phyloP scores from a whole-genome alignment of 257 asterid species.

The Jaltomata sinuosa region DNA sequence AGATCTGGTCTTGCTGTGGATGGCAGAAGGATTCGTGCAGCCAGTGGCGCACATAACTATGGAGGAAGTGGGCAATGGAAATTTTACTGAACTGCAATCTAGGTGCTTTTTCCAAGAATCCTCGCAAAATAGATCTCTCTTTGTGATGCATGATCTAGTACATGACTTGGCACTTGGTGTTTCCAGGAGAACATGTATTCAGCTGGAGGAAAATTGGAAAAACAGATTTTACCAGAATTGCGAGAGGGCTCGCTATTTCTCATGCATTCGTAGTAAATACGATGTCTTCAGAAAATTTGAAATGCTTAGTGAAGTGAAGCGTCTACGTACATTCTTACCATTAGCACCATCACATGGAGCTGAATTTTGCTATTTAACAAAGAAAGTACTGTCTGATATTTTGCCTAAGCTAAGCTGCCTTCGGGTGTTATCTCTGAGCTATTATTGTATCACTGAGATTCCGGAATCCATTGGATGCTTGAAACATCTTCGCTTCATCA shows the following conservation, averaged over 20 bases:
- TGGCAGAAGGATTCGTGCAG: conserved; percentile 49
- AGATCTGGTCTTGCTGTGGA: conserved; percentile 34
- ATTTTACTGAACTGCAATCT: conserved; percentile 31
- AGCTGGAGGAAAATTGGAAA: conserved; percentile 28
- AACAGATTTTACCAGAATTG: conserved; percentile 4
- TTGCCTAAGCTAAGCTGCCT: conserved; percentile 32
- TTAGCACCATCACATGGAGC: conserved; percentile 23
- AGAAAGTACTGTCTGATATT: conserved; percentile 26
- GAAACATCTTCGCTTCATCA: conserved; percentile 30
- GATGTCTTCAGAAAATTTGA: conserved; percentile 44
- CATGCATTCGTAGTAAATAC: conserved; percentile 37
- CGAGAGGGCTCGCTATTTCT: conserved; percentile 30
- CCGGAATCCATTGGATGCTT: conserved; percentile 34
- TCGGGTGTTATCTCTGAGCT: conserved; percentile 28
- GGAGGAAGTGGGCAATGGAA: conserved; percentile 32
- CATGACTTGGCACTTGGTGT: conserved; percentile 37
- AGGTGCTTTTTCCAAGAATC: conserved; percentile 38
- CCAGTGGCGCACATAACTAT: conserved; percentile 6
- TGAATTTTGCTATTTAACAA: conserved; percentile 28
- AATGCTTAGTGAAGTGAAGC: conserved; percentile 20
- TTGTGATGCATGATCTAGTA: conserved; percentile 38
- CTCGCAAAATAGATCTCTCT: conserved; percentile 12
- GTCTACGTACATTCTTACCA: conserved; percentile 33
- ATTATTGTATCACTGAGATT: conserved; percentile 31
- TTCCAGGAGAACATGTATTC: conserved; percentile 27